A percentile compares a stretch with the other conserved stretches of the same genome.
Conservation (phyloP, 1,284 basidiomycete genomes). For the Hortiboletus rubellus region DNA sequence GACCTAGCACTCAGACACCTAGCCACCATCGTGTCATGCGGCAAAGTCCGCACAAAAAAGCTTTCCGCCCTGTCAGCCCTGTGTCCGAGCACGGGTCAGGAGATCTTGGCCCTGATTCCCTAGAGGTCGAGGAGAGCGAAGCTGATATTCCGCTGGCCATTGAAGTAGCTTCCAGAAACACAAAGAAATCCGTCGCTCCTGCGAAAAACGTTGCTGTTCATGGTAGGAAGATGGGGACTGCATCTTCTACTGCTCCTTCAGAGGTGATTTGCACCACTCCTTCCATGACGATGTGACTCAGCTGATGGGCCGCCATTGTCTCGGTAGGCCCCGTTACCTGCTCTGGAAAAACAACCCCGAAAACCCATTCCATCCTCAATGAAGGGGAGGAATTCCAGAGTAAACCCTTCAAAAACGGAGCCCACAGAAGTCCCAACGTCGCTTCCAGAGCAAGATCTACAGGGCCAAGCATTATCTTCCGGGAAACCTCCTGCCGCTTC, state of each 20-base stretch:
- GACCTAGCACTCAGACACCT: conserved; percentile 4
- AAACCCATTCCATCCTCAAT: conserved; percentile 8
- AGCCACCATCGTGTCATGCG: conserved; percentile 1
- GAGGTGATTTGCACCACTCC: conserved; percentile 20
- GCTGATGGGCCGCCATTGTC: conserved; percentile 6
- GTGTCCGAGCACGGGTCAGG: conserved; percentile 24
- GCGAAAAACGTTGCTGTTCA: conserved; percentile 2
- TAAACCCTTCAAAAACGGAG: conserved; percentile 19
- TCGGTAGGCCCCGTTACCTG: conserved; percentile 1
- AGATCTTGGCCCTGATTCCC: conserved; percentile 34
- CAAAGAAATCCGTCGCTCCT: conserved; percentile 14
- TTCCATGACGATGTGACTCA: background rate
- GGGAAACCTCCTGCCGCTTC: background rate
- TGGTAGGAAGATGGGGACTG: conserved; percentile 6
- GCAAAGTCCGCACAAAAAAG: conserved; percentile 18
- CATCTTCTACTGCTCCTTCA: background rate
- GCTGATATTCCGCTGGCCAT: conserved; percentile 43
- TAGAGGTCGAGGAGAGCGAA: conserved; percentile 34
- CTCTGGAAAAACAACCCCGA: conserved; percentile 9
- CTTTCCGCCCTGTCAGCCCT: conserved; percentile 27
- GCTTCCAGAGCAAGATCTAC: conserved; percentile 38
- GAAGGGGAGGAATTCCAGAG: conserved; percentile 13
- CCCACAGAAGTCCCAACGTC: conserved; percentile 38
- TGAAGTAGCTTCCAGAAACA: conserved; percentile 14
- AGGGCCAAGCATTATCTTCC: conserved; percentile 1